Base-by-base conservation (phyloP, 257 asterid genomes). In the Haberlea rhodopensis region DNA sequence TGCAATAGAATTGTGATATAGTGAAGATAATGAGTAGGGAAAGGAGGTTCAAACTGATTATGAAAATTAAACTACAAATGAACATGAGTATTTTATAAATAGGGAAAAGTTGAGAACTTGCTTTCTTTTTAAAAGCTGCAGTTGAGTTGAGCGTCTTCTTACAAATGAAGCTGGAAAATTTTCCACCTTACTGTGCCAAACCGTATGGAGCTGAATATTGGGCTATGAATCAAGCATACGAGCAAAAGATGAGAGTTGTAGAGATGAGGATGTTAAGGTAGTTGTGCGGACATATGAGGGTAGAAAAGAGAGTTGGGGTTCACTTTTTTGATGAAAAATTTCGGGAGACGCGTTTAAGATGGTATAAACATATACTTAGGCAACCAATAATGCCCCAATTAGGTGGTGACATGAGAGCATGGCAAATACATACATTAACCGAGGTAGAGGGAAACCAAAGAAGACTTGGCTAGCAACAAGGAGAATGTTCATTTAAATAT, bases 101-200 rank as follows among this genome's bases (percentile, higher is more conserved):
- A 5, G 34, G 34, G 16, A 40, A 34, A 9, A 19, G 27, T 49
- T 8, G 15, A 22, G n/a, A 51, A 40, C 18, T 13, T 40, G 1
- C 6, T 10, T 40, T 13, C 48, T 15, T 40, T 40, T 40, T 4
- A 40, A 40, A 49, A 37, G 55, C 13, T 5, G 22, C 37, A 53
- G 23, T 29, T 64, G 22, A 46, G 37, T 46, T 49, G 59, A 49
- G 29, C 19, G 8, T 64, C 53, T 40, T 13, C 31, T 43, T 40
- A 28, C 27, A 19, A 27, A 4, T 56, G 62, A 57, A 3, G 62
- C 25, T 7, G 40, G 16, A 18, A 40, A 28, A 28, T 2, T n/a
- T 26, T 27, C 16, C 25, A 11, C 7, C 46, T 3, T n/a, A 21
- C 49, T 13, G 5, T 34, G 31, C 32, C 56, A 43, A 62, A 3